Percentiles rank a stretch among this genome's conserved stretches.
Conservation (phyloP, 768 basidiomycete genomes). For the Tephrocybe rancida region DNA sequence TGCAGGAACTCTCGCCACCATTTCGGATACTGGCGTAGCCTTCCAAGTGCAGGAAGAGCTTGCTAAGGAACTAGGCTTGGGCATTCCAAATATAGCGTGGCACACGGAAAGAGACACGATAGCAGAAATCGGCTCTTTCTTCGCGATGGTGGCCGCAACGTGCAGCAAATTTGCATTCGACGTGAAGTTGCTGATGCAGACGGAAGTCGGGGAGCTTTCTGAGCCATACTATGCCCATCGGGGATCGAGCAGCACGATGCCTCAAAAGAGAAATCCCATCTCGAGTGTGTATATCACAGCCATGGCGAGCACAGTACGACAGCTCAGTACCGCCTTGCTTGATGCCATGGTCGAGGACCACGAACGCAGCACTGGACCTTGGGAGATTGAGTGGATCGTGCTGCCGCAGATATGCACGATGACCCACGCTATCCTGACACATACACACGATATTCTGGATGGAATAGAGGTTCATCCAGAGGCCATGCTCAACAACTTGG, state of each 20-base stretch:
- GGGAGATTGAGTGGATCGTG: conserved; percentile 54
- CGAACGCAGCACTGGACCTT: conserved; percentile 49
- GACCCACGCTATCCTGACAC: conserved; percentile 39
- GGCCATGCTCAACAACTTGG: conserved; percentile 42
- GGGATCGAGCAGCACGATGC: conserved; percentile 52
- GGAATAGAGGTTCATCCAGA: conserved; percentile 43
- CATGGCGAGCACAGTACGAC: conserved; percentile 41
- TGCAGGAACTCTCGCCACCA: conserved; percentile 46
- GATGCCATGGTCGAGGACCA: conserved; percentile 53
- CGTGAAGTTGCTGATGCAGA: conserved; percentile 49
- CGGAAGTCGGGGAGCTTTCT: conserved; percentile 45
- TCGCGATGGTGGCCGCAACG: conserved; percentile 44
- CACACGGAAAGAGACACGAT: conserved; percentile 47
- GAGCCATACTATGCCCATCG: conserved; percentile 46
- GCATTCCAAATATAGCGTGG: conserved; percentile 36
- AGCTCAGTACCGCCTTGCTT: conserved; percentile 39
- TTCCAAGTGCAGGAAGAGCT: conserved; percentile 31
- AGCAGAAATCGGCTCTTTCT: conserved; percentile 44
- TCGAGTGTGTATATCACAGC: conserved; percentile 46
- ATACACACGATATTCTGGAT: conserved; percentile 34
- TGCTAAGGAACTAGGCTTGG: conserved; percentile 28
- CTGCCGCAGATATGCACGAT: conserved; percentile 46
- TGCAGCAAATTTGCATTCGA: conserved; percentile 49
- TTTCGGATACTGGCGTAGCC: conserved; percentile 39
- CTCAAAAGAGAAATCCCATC: conserved; percentile 51